Evolutionary conservation across 805 yeast genomes (phyloP).

Genomic region (Nakazawaea laoshanensis): DNA sequence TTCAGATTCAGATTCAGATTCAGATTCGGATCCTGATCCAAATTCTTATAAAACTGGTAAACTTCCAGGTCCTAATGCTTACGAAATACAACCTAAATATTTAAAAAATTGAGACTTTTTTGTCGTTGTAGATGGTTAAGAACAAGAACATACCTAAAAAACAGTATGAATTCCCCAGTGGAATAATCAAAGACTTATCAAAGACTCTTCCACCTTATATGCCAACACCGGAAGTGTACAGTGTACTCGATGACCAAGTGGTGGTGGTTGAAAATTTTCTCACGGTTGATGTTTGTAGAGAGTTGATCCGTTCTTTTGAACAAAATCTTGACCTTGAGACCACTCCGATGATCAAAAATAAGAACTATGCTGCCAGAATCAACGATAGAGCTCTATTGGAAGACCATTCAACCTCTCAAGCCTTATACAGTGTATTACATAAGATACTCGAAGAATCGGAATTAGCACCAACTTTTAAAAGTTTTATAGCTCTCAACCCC

Average conservation of each 20-base stretch:
- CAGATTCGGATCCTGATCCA: conserved; percentile 17
- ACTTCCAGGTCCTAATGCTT: conserved; percentile 62
- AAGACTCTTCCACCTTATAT: too few species aligned
- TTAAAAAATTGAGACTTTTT: too few species aligned
- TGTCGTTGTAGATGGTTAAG: too few species aligned
- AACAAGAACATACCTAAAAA: too few species aligned
- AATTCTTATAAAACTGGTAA: neutral
- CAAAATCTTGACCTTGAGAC: conserved; percentile 26
- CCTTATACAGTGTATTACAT: conserved; percentile 35
- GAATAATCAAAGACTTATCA: too few species aligned
- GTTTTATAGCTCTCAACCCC: conserved; percentile 43
- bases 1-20: conserved; percentile 13
- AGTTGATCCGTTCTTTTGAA: conserved; percentile 26
- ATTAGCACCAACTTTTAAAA: conserved; percentile 16
- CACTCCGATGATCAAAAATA: conserved; percentile 39
- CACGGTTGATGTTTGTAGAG: conserved; percentile 27
- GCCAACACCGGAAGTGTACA: too few species aligned
- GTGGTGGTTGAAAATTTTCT: conserved; percentile 31
- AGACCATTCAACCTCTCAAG: conserved; percentile 27
- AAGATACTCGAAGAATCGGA: conserved; percentile 14
- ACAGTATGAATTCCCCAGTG: too few species aligned
- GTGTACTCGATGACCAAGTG: too few species aligned
- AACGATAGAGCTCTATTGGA: conserved; percentile 40
- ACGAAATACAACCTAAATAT: conserved; percentile 77
- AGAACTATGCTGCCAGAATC: conserved; percentile 46